Conservation (phyloP, 176 grass and related monocot genomes). For the Cenchrus fungigraminus region DNA sequence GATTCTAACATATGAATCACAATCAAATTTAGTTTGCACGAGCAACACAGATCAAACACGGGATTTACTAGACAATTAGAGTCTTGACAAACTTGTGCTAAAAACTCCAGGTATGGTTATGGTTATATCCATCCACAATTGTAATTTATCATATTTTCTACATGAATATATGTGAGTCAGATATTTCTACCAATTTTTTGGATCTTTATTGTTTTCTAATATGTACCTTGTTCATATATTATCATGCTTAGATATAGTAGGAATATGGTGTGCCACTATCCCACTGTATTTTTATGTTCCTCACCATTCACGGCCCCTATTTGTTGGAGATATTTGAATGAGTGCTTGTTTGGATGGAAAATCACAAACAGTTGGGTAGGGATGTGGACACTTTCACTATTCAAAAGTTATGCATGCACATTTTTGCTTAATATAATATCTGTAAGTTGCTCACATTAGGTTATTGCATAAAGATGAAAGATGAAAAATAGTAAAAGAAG, state of each 20-base stretch:
- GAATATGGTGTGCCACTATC: not conserved
- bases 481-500: slow-evolving; percentile 16
- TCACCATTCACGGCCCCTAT: not conserved
- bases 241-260: not conserved
- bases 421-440: not conserved
- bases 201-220: slow-evolving; percentile 5
- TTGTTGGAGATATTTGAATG: not conserved
- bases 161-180: not conserved
- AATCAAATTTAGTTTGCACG: slow-evolving; percentile 12
- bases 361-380: not conserved
- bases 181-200: slow-evolving; percentile 20
- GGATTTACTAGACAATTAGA: not conserved
- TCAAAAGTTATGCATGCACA: not conserved
- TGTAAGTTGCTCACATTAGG: not conserved
- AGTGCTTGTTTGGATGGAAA: not conserved
- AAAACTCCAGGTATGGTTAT: not conserved
- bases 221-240: not conserved
- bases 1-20: slow-evolving; percentile 3
- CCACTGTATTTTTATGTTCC: not conserved
- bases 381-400: not conserved
- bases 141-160: not conserved
- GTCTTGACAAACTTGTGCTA: not conserved
- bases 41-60: not conserved
- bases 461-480: not conserved
- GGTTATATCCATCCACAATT: not conserved